A percentile compares a stretch with the other conserved stretches of the same genome.
These are phyloP conservation scores for Phlebopus sp. DNA, from an alignment of 1,284 basidiomycete genomes.

Conservation along the genomic window DNA sequence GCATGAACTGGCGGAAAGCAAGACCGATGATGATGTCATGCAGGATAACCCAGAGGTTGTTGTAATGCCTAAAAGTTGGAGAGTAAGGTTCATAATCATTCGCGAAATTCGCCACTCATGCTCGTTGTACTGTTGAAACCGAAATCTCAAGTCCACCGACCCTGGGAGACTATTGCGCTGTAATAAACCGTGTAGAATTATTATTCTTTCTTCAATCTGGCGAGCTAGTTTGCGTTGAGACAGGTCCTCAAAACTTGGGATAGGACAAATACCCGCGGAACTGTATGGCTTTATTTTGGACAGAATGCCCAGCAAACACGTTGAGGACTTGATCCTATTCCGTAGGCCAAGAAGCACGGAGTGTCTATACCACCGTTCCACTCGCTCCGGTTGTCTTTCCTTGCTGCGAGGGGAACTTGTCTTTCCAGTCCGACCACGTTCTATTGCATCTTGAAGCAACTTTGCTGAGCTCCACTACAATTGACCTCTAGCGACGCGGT, in stretches of 20 bases:
- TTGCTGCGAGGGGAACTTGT: conserved; percentile 4
- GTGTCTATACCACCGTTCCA: neutral
- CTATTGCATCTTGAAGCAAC: conserved; percentile 22
- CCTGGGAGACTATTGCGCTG: conserved; percentile 31
- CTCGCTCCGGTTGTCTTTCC: neutral
- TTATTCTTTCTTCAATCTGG: conserved; percentile 47
- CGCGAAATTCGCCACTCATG: conserved; percentile 29
- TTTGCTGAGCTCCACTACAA: conserved; percentile 30
- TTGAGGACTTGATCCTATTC: too few relatives aligned
- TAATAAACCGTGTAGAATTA: conserved; percentile 42
- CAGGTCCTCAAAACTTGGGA: neutral
- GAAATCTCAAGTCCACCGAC: conserved; percentile 12
- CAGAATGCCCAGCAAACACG: conserved; percentile 1
- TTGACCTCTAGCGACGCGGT: neutral
- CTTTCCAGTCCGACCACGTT: conserved; percentile 6
- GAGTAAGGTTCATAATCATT: neutral
- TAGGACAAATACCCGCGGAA: conserved; percentile 23
- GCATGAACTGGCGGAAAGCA: conserved; percentile 66
- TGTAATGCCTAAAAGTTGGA: conserved; percentile 70
- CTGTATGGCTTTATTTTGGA: conserved; percentile 19
- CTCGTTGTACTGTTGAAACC: conserved; percentile 57
- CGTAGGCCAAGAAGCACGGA: neutral
- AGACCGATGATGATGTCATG: conserved; percentile 87
- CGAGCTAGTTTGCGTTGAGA: conserved; percentile 35
- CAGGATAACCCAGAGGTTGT: conserved; percentile 85